Evolutionary conservation across 495 filamentous ascomycete genomes (phyloP).

Genomic region (Lichenothelia convexa): DNA sequence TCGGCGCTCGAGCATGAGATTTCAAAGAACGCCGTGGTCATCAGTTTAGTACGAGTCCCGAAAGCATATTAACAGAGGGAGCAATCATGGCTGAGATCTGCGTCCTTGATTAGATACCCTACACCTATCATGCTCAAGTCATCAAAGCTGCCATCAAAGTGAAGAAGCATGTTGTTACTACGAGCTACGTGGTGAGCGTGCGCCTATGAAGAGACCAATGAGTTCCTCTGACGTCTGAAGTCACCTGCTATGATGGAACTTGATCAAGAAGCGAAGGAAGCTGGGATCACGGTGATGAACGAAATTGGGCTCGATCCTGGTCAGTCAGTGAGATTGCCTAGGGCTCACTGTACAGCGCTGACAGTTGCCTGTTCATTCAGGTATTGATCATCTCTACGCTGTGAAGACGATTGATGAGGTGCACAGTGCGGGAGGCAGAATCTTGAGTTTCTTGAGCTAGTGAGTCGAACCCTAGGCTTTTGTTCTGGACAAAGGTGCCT

Average conservation of each 20-base stretch:
- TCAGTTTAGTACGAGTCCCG: not conserved
- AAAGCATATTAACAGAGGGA: not conserved
- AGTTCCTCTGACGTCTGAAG: not conserved
- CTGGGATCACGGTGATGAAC: constrained; percentile 95
- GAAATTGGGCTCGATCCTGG: constrained; percentile 68
- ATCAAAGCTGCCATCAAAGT: constrained; percentile 86
- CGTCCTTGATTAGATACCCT: constrained; percentile 54
- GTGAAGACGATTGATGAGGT: constrained; percentile 76
- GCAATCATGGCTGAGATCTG: not conserved
- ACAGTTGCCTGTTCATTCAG: too few relatives aligned
- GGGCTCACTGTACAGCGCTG: too few relatives aligned
- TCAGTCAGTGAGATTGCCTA: too few relatives aligned
- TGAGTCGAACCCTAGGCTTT: too few relatives aligned
- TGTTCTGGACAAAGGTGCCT: too few relatives aligned
- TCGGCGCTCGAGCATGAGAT: constrained; percentile 61
- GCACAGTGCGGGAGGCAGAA: constrained; percentile 70
- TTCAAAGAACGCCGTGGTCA: constrained; percentile 47
- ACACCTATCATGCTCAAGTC: constrained; percentile 75
- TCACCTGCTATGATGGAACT: constrained; percentile 85
- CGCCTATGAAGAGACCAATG: not conserved
- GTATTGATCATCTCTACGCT: constrained; percentile 66
- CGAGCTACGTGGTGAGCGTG: constrained; percentile 47
- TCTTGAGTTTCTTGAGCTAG: constrained; percentile 67
- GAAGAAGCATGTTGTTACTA: constrained; percentile 94
- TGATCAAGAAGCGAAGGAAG: constrained; percentile 64